These are phyloP conservation scores for Aspergillus nidulans DNA, from an alignment of 495 filamentous ascomycete species.

Conservation along the genomic window DNA sequence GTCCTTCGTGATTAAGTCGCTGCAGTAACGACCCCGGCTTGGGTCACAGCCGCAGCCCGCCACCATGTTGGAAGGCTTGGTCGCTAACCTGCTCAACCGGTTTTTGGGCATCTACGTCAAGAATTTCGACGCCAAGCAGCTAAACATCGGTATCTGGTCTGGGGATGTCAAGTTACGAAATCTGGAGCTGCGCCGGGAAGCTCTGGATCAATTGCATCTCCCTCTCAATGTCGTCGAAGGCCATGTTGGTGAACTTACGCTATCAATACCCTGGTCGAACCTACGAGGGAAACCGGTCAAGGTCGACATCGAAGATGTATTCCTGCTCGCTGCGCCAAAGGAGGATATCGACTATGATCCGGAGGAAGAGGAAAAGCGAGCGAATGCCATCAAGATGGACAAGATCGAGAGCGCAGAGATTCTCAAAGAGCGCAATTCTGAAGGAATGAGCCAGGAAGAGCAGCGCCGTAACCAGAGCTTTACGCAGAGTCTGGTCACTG, in stretches of 20 bases:
- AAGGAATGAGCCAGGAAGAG: conserved; percentile 90
- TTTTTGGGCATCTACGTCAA: conserved; percentile 99
- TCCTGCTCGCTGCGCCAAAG: conserved; percentile 85
- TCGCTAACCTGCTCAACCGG: conserved; percentile 91
- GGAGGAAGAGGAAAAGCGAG: conserved; percentile 80
- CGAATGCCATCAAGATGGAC: conserved; percentile 89
- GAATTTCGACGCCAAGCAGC: conserved; percentile 94
- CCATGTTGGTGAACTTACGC: conserved; percentile 82
- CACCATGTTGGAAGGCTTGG: conserved; percentile 63
- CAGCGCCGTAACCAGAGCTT: conserved; percentile 96
- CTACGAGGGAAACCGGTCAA: conserved; percentile 88
- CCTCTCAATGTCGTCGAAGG: conserved; percentile 96
- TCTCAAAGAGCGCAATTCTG: conserved; percentile 82
- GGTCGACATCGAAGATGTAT: conserved; percentile 95
- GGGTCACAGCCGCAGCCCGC: conserved; percentile 35
- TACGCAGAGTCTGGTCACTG: conserved; percentile 87
- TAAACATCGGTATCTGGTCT: conserved; percentile 97
- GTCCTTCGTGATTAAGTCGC: neutral
- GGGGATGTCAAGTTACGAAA: conserved; percentile 92
- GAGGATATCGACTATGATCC: conserved; percentile 91
- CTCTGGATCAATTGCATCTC: conserved; percentile 90
- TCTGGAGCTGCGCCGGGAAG: conserved; percentile 87
- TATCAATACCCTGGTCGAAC: conserved; percentile 96
- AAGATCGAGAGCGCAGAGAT: conserved; percentile 94
- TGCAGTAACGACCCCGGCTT: conserved; percentile 25